Evolutionary conservation across 371 early-diverging fungal species (phyloP).

Genomic region (Mortierella sp.): DNA sequence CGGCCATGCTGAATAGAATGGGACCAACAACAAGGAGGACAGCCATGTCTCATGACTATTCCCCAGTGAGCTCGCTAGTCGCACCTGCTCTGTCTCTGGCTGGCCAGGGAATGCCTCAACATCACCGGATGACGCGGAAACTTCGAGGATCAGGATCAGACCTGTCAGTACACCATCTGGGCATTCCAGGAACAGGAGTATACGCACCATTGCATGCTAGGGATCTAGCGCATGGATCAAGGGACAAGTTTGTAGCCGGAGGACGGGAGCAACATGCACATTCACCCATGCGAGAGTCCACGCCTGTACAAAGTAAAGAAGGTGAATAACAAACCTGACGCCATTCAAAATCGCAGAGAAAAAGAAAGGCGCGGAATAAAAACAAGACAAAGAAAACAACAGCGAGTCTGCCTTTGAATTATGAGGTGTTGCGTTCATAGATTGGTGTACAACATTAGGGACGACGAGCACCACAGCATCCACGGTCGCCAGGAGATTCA

Average conservation of each 20-base stretch:
- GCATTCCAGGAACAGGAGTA: slow-evolving; percentile 11
- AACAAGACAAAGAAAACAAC: neutral
- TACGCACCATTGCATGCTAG: slow-evolving; percentile 1
- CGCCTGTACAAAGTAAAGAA: slow-evolving; percentile 43
- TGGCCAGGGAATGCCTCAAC: slow-evolving; percentile 17
- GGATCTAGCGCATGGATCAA: slow-evolving; percentile 31
- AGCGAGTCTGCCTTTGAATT: neutral
- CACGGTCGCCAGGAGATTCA: no score
- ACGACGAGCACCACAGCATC: no score
- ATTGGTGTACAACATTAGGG: no score
- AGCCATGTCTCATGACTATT: slow-evolving; percentile 33
- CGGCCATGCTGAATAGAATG: slow-evolving; percentile 12
- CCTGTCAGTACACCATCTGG: slow-evolving; percentile 33
- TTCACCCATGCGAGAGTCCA: slow-evolving; percentile 50
- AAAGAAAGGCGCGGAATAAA: slow-evolving; percentile 5
- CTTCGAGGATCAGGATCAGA: slow-evolving; percentile 50
- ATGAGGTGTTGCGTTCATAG: no score
- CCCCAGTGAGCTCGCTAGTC: slow-evolving; percentile 4
- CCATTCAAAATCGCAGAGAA: no score
- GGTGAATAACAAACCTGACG: slow-evolving; percentile 25
- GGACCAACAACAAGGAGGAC: slow-evolving; percentile 49
- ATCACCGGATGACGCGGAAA: slow-evolving; percentile 42
- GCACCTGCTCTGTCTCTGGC: slow-evolving; percentile 18
- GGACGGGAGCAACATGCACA: slow-evolving; percentile 25
- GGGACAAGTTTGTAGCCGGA: slow-evolving; percentile 22